phyloP scores from a whole-genome alignment of 176 grass and related monocot genomes.

The Oryza officinalis region DNA sequence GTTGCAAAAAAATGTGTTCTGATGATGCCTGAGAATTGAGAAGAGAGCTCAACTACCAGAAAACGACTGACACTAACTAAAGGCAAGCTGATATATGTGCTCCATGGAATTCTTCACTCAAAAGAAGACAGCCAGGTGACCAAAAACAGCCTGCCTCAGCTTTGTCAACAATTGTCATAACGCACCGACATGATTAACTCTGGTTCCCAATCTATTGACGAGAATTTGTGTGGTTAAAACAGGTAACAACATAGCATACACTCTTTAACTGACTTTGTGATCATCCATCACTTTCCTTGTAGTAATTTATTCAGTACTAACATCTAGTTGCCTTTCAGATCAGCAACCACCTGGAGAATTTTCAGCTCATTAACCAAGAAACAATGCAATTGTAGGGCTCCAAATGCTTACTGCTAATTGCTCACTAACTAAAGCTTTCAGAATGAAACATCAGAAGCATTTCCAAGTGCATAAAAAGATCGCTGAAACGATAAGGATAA shows the following conservation, averaged over 20 bases:
- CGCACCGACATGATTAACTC: constrained; percentile 34
- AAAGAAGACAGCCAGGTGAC: background rate
- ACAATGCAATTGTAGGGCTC: background rate
- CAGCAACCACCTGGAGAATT: background rate
- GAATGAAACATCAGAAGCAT: too few relatives aligned
- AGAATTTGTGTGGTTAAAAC: background rate
- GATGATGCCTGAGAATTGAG: background rate
- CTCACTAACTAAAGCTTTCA: background rate
- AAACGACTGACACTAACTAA: constrained; percentile 35
- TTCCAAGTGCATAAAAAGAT: too few relatives aligned
- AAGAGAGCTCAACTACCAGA: constrained; percentile 34
- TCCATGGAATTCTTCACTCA: background rate
- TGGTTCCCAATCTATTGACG: background rate
- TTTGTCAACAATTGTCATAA: background rate
- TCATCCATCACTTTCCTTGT: constrained; percentile 22
- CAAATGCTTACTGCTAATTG: background rate
- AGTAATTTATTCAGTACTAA: background rate
- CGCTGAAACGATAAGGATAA: background rate
- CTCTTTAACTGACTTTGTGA: background rate
- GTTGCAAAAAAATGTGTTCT: background rate
- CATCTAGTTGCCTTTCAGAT: background rate
- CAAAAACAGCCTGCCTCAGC: constrained; percentile 28
- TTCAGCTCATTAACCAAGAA: background rate
- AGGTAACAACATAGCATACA: background rate
- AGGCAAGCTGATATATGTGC: constrained; percentile 10